Conservation (phyloP, 192 early-diverging fungal genomes). For the Paraglomus brasilianum region DNA sequence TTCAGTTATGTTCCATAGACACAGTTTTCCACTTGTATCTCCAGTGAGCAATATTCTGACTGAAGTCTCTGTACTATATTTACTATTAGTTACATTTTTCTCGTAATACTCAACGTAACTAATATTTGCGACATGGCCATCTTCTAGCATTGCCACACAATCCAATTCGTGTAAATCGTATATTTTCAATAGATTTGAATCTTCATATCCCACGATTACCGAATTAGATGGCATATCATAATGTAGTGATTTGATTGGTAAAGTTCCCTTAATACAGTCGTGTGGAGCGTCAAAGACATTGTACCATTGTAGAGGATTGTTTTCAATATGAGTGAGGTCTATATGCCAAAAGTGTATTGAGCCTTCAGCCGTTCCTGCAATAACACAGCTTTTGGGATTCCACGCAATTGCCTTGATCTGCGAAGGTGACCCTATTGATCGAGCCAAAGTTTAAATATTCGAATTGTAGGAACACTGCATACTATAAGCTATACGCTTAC, state of each 20-base stretch:
- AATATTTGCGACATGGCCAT: slow-evolving; percentile 23
- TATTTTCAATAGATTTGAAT: slow-evolving; percentile 20
- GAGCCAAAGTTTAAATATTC: background rate
- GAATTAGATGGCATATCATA: slow-evolving; percentile 19
- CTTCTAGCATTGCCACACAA: slow-evolving; percentile 30
- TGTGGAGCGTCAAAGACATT: background rate
- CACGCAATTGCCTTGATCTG: slow-evolving; percentile 6
- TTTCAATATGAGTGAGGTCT: slow-evolving; percentile 16
- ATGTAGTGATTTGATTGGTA: slow-evolving; percentile 14
- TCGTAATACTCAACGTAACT: too few species aligned
- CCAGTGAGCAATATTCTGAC: too few species aligned
- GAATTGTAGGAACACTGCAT: slow-evolving; percentile 20
- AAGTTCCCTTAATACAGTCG: background rate
- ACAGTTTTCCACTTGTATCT: too few species aligned
- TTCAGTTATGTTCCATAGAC: too few species aligned
- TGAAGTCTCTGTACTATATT: too few species aligned
- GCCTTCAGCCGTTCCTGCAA: slow-evolving; percentile 40
- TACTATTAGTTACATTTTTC: too few species aligned
- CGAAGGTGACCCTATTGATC: background rate
- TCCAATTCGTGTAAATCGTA: slow-evolving; percentile 28
- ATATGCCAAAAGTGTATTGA: slow-evolving; percentile 36
- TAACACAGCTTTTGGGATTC: slow-evolving; percentile 23
- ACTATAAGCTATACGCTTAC: background rate
- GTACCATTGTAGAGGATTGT: background rate
- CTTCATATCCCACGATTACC: slow-evolving; percentile 31